Percentiles rank a stretch among this genome's conserved stretches.
Evolutionary conservation across 345 rosid genomes (phyloP).

Genomic region (Durio zibethinus): DNA sequence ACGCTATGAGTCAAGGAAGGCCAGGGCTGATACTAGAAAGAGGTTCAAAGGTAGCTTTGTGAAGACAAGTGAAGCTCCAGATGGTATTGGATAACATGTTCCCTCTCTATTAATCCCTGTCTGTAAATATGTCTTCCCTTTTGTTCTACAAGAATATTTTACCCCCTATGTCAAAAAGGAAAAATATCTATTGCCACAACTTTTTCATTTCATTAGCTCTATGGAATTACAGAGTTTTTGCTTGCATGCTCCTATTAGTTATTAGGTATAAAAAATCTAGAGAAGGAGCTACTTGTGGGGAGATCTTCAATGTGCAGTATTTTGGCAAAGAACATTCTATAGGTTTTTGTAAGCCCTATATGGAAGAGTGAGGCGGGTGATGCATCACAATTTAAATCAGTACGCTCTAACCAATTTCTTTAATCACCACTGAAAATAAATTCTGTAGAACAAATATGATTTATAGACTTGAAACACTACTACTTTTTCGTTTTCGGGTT

Average conservation of each 20-base stretch:
- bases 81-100: background rate
- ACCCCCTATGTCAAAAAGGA: background rate
- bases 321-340: background rate
- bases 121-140: background rate
- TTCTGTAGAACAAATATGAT: background rate
- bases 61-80: constrained; percentile 56
- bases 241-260: background rate
- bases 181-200: background rate
- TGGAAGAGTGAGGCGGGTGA: background rate
- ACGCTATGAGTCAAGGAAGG: constrained; percentile 90
- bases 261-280: background rate
- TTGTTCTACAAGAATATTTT: background rate
- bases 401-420: background rate
- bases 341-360: background rate
- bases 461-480: background rate
- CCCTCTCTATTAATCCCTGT: background rate
- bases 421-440: background rate
- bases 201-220: background rate
- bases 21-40: constrained; percentile 88
- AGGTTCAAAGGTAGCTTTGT: constrained; percentile 92
- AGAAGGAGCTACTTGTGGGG: background rate
- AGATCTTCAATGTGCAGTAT: background rate
- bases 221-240: background rate
- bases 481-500: background rate
- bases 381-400: background rate